A percentile compares a stretch with the other conserved stretches of the same genome.
Evolutionary conservation across 2,329 filamentous ascomycete species (phyloP).

Genomic region (Colletotrichum tabaci): DNA sequence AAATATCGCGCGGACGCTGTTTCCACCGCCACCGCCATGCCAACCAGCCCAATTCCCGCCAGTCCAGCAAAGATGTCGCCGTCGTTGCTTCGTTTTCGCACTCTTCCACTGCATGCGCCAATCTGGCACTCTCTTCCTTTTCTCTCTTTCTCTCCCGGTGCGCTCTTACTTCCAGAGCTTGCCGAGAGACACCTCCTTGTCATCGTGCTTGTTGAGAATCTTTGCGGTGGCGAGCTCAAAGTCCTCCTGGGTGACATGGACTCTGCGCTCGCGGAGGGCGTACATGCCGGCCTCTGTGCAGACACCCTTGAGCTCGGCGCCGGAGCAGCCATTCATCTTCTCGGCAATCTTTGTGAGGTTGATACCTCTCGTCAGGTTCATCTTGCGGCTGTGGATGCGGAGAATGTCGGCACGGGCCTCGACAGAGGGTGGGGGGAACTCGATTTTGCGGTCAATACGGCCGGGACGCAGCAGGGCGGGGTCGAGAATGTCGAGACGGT

Average conservation of each 20-base stretch:
- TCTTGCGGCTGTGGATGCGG: conserved; percentile 96
- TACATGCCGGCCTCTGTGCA: conserved; percentile 99
- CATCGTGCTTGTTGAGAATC: conserved; percentile 99
- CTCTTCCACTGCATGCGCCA: neutral
- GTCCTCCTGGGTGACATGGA: conserved; percentile 99
- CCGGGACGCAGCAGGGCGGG: conserved; percentile 95
- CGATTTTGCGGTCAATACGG: conserved; percentile 98
- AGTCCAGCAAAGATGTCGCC: conserved; percentile 38
- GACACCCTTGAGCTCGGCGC: conserved; percentile 97
- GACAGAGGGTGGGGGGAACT: conserved; percentile 96
- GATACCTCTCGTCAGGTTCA: conserved; percentile 98
- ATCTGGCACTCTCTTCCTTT: neutral
- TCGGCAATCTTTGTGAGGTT: conserved; percentile 98
- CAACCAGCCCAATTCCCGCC: conserved; percentile 34
- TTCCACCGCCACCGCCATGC: conserved; percentile 21
- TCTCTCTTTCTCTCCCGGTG: conserved; percentile 19
- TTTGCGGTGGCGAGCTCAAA: conserved; percentile 99
- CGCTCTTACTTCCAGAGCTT: conserved; percentile 76
- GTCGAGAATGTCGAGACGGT: conserved; percentile 96
- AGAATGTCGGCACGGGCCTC: conserved; percentile 98
- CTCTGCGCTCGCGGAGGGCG: conserved; percentile 91
- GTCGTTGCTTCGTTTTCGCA: conserved; percentile 19
- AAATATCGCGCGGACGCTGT: conserved; percentile 26
- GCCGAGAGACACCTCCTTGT: conserved; percentile 93
- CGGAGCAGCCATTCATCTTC: conserved; percentile 99